Conservation (phyloP, 1,139 yeast genomes). For the Ogataea hybrid region DNA sequence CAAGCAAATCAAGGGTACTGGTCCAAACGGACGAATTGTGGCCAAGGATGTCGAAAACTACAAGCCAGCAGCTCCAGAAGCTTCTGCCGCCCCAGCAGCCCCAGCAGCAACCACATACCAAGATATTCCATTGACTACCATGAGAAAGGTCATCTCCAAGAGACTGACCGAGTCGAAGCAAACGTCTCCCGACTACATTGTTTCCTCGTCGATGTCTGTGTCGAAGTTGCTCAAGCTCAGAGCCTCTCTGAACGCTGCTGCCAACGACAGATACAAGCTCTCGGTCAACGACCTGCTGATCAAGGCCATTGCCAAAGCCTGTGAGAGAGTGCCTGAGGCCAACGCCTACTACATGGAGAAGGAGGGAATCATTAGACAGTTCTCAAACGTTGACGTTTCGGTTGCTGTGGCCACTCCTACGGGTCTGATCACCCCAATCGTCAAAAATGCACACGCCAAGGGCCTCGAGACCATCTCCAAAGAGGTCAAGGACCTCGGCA, state of each 20-base stretch:
- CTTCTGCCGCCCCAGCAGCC: slow-evolving; percentile 43
- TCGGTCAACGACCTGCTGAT: slow-evolving; percentile 93
- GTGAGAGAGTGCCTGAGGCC: slow-evolving; percentile 87
- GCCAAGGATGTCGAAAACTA: slow-evolving; percentile 84
- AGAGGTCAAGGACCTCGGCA: slow-evolving; percentile 89
- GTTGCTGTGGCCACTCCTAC: slow-evolving; percentile 99
- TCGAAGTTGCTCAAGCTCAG: slow-evolving; percentile 89
- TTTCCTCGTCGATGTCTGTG: slow-evolving; percentile 83
- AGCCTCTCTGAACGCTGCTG: slow-evolving; percentile 80
- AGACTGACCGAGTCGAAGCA: slow-evolving; percentile 86
- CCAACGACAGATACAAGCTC: slow-evolving; percentile 85
- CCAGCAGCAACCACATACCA: slow-evolving; percentile 58
- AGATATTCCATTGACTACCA: slow-evolving; percentile 83
- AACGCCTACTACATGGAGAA: slow-evolving; percentile 92
- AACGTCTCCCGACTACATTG: slow-evolving; percentile 87
- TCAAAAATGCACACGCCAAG: slow-evolving; percentile 80
- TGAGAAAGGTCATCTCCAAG: slow-evolving; percentile 93
- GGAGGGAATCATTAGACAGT: slow-evolving; percentile 90
- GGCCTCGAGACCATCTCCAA: slow-evolving; percentile 80
- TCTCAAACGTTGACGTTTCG: slow-evolving; percentile 88
- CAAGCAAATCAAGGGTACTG: slow-evolving; percentile 83
- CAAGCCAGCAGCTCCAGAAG: slow-evolving; percentile 29
- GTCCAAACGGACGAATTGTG: slow-evolving; percentile 92
- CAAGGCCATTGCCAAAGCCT: slow-evolving; percentile 92
- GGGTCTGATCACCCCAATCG: slow-evolving; percentile 95